phyloP scores from a whole-genome alignment of 495 filamentous ascomycete species.

The Annulohypoxylon bovei region DNA sequence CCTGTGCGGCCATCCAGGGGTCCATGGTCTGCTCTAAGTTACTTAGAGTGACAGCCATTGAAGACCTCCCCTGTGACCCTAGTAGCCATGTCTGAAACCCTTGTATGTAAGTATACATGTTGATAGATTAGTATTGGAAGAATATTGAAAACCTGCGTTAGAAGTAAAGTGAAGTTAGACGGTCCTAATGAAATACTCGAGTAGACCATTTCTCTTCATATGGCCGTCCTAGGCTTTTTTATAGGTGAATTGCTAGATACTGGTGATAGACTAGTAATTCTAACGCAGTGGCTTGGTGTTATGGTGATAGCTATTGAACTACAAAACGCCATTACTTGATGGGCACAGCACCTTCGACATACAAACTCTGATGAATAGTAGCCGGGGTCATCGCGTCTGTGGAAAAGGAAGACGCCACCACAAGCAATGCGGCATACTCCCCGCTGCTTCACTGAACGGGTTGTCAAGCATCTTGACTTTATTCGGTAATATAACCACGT shows the following conservation, averaged over 20 bases:
- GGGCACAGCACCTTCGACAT: neutral
- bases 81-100: neutral
- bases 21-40: slow-evolving; percentile 5
- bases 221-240: neutral
- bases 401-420: neutral
- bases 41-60: neutral
- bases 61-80: neutral
- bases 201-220: neutral
- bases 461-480: neutral
- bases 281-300: neutral
- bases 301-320: neutral
- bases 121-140: neutral
- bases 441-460: neutral
- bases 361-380: neutral
- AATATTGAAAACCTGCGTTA: neutral
- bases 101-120: neutral
- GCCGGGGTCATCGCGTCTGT: neutral
- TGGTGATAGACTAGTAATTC: neutral
- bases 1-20: slow-evolving; percentile 5
- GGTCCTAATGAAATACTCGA: neutral
- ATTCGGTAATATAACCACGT: neutral
- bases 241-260: neutral
- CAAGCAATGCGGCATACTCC: neutral
- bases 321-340: neutral
- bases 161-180: neutral